Percentiles rank a stretch among this genome's conserved stretches.
Conservation (phyloP, 495 filamentous ascomycete genomes). For the Neurospora sp. region DNA sequence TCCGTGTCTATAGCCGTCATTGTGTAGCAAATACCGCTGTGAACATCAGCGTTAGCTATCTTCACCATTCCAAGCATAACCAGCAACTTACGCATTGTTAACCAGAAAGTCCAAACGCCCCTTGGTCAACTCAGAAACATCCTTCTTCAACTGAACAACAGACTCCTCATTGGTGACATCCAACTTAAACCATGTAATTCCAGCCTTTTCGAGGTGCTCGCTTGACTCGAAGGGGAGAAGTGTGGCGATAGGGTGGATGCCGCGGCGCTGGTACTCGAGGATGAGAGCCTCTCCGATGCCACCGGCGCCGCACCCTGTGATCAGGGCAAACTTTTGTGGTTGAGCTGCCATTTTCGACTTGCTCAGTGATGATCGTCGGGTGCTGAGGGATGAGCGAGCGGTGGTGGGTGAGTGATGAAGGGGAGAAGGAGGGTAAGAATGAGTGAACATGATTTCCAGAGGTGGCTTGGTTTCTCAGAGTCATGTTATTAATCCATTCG, state of each 20-base stretch:
- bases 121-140: neutral
- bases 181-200: neutral
- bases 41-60: no score
- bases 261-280: neutral
- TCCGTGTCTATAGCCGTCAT: neutral
- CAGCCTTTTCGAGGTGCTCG: neutral
- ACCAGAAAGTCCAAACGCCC: neutral
- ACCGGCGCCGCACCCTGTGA: neutral
- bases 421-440: neutral
- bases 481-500: neutral
- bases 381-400: neutral
- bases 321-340: neutral
- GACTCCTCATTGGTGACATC: neutral
- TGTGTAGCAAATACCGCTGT: neutral
- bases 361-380: neutral
- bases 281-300: neutral
- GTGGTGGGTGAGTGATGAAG: neutral
- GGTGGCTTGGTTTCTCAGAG: neutral
- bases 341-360: neutral
- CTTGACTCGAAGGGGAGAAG: neutral
- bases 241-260: neutral
- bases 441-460: neutral
- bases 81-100: neutral
- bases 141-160: neutral
- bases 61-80: no score